Evolutionary conservation across 345 rosid species (phyloP).

Genomic region (Citrus mangshanensis): DNA sequence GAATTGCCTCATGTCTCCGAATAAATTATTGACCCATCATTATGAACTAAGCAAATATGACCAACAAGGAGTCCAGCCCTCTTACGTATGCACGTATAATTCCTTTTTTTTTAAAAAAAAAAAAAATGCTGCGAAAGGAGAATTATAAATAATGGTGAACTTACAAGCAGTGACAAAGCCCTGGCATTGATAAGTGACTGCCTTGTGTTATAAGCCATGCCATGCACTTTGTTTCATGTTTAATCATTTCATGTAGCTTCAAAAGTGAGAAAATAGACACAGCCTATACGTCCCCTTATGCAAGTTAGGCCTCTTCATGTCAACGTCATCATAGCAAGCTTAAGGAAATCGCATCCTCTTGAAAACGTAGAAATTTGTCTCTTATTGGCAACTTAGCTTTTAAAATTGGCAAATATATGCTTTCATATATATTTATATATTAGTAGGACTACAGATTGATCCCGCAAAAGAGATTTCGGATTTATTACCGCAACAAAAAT

Average conservation of each 20-base stretch:
- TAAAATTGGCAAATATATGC: constrained; percentile 9
- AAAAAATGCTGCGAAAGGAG: background rate
- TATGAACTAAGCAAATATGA: background rate
- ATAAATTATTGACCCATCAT: background rate
- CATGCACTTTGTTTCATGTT: constrained; percentile 16
- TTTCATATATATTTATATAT: too few relatives aligned
- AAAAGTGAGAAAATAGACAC: constrained; percentile 11
- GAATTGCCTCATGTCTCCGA: background rate
- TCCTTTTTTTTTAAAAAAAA: too few relatives aligned
- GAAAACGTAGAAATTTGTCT: constrained; percentile 13
- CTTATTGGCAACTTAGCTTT: constrained; percentile 22
- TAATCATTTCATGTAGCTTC: constrained; percentile 17
- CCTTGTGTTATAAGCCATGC: constrained; percentile 4
- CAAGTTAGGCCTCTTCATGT: background rate
- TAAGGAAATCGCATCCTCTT: constrained; percentile 6
- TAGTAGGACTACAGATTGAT: background rate
- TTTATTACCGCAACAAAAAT: too few relatives aligned
- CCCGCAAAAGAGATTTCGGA: background rate
- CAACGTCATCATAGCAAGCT: background rate
- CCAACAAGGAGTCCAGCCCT: background rate
- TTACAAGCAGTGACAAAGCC: background rate
- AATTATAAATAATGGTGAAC: too few relatives aligned
- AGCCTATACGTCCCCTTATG: background rate
- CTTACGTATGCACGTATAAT: too few relatives aligned
- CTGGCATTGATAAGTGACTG: background rate